Evolutionary conservation across 169 alveolate genomes (phyloP), one percentile per base, ranked within the genome.

Genomic region (Eimeria tenella): DNA sequence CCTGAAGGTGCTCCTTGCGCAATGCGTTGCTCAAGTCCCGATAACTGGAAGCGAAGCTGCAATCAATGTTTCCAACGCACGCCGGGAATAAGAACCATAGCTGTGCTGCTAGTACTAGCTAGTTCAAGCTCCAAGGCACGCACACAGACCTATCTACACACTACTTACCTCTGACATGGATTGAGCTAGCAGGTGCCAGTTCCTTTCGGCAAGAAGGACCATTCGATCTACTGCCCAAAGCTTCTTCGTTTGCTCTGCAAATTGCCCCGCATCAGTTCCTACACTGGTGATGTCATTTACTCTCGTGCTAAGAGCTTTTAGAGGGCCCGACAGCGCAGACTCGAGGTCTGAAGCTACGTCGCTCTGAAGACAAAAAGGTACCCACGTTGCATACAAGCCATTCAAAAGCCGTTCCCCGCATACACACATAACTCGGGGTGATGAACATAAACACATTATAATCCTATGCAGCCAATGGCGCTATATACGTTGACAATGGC

Each of bases 1-100:
- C 63, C 65, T 31, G 79, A 53, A 5, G 79, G 91, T 62, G 17
- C 86, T 10, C 73, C 91, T 42, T 62, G 60, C 15, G 23, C 81
- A 17, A 84, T 84, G 52, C 91, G 91, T 49, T 84, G 91, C 42
- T 84, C 91, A 19, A 84, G 70, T n/a, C 91, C 91, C 79, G 91
- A 52, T 4, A 60, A 42, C 55, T 84, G 91, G 53, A 84, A 60
- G 5, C 91, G 91, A 63, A 84, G 79, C 91, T 84, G 91, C 11
- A 17, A 63, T 25, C 58, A 25, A 58, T 10, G 68, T 17, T 13
- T 3, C 68, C 11, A 17, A 10, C 11, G 11, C 68, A 10, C 68
- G 21, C 68, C 68, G 4, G 2, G 2, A 58, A 58, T 17, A 58
- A 13, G 68, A 0, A 58, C 21, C 11, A 58, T 58, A 58, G 21